Base-by-base conservation (phyloP, 805 yeast species). In the Candida odintsovae region DNA sequence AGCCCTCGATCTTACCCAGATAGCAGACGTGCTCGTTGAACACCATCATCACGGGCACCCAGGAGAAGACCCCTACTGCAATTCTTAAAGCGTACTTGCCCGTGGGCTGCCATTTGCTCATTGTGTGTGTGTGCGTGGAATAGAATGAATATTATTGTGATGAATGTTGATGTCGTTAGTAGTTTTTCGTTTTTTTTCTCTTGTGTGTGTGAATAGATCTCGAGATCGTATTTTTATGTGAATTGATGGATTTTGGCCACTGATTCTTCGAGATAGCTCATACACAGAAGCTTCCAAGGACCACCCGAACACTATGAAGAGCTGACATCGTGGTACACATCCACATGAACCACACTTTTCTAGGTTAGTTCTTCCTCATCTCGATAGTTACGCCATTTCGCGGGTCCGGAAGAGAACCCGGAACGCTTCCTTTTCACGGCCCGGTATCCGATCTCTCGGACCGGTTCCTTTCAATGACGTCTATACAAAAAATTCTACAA, bases 31-130 rank as follows among this genome's bases (percentile, higher is more conserved):
- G 86, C 51, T 86, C 88, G 35, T 80, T 77, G 50, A 83, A 65
- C 1, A 86, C 77, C 52, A 83, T 75, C 15, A 76, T 63, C 40
- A 89, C 96, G 0, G 97, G 97, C 25, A 89, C 65, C 96, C 96
- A 90, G 16, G 85, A 68, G 15, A 77, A 52, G 42, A 75, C 68
- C 38, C 68, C 59, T 18, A 77, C 41, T 2, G 71, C 46, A 25
- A 60, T 49, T 21, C 59, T 58, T 29, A 59, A 41, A 2, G 68
- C 58, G 44, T 68, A 68, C 39, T 56, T 56, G 20, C 58, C 25
- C 6, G 54, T 50, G 36, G 48, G 48, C 22, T 38, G 41, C 44
- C 28, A 28, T 19, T 28, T 33, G 36, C 36, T 33, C 20, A 18
- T 33, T 33, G 20, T 33, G 36, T 33, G 20, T 22, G 23, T 8